Base-by-base conservation (phyloP, 2,329 filamentous ascomycete species). In the Sphaerulina vaccinii region DNA sequence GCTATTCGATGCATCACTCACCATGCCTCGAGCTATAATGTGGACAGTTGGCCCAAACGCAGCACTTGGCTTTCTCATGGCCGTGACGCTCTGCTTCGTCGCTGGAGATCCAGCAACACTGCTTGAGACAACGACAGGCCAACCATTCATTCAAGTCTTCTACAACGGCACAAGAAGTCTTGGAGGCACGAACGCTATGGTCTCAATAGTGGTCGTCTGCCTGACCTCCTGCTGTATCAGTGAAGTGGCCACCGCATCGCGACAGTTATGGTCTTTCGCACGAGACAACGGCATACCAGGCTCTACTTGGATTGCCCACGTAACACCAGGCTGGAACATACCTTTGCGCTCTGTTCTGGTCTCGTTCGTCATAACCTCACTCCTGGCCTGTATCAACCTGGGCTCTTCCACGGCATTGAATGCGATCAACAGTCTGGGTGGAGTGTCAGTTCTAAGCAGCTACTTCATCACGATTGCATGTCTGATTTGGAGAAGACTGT, bases 361-460 rank as follows among this genome's bases (percentile, higher is more conserved):
- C 15, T 44, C 38, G 9, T 44, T 56, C 19, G 27, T 51, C 13
- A 41, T 51, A 21, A 51, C 46, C 18, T 51, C 27, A 4, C 45
- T 54, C 13, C 43, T 56, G 6, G 23, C 54, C 5, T 39, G 38
- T 27, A 69, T 71, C 54, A 69, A 67, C 39, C 58, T 70, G 32
- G 69, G 67, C 32, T 65, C 62, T 19, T 71, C 70, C 21, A 68
- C 70, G 4, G 73, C 71, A 15, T 65, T 78, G 39, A 69, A 71
- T 52, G 71, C 71, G 27, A 72, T 75, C 36, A 67, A 73, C 29
- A 68, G 71, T 2, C 65, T 75, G 6, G 66, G 63, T 5, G 63
- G 68, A 9, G 68, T 62, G 18, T 68, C 73, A 2, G 61, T 72
- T 10, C 62, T 77, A 21, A 64, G 63, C 6, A 68, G 75, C 4